Percentiles rank a stretch among this genome's conserved stretches.
Conservation (phyloP, 768 basidiomycete species). For the Termitomyces sp. region DNA sequence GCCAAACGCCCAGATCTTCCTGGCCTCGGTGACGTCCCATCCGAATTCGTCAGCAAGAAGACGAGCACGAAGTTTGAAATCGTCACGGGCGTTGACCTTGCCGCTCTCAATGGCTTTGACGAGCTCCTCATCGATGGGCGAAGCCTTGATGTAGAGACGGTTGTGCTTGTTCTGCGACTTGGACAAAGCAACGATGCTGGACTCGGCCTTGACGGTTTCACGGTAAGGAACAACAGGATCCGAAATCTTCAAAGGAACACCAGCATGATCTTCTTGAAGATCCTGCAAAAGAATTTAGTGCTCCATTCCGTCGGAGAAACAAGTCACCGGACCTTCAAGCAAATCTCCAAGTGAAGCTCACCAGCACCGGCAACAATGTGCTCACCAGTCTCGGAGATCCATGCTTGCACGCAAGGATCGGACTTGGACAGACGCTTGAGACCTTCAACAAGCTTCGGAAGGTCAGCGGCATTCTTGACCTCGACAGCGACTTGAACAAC, state of each 20-base stretch:
- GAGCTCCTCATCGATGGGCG: constrained; percentile 91
- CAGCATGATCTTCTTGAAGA: constrained; percentile 98
- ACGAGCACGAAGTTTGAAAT: constrained; percentile 95
- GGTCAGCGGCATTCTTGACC: constrained; percentile 98
- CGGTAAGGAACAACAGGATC: constrained; percentile 96
- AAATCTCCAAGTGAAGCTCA: constrained; percentile 98
- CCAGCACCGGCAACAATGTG: constrained; percentile 99
- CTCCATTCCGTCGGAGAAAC: not conserved
- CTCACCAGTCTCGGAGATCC: constrained; percentile 87
- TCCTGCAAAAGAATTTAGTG: constrained; percentile 44
- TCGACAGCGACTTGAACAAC: constrained; percentile 99
- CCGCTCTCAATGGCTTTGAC: constrained; percentile 88
- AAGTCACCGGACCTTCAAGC: constrained; percentile 70
- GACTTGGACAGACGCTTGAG: constrained; percentile 99
- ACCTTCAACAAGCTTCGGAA: constrained; percentile 99
- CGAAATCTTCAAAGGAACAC: constrained; percentile 96
- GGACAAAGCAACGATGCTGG: constrained; percentile 90
- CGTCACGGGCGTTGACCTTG: constrained; percentile 83
- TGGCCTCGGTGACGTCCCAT: constrained; percentile 98
- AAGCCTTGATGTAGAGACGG: constrained; percentile 89
- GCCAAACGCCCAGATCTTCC: constrained; percentile 99
- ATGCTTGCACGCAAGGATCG: constrained; percentile 96
- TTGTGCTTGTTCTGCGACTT: constrained; percentile 99
- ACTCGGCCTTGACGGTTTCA: constrained; percentile 96
- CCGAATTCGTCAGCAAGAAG: constrained; percentile 92